Evolutionary conservation across 768 basidiomycete genomes (phyloP), one percentile per base, ranked within the genome.

Genomic region (Leucocoprinus leucothites): DNA sequence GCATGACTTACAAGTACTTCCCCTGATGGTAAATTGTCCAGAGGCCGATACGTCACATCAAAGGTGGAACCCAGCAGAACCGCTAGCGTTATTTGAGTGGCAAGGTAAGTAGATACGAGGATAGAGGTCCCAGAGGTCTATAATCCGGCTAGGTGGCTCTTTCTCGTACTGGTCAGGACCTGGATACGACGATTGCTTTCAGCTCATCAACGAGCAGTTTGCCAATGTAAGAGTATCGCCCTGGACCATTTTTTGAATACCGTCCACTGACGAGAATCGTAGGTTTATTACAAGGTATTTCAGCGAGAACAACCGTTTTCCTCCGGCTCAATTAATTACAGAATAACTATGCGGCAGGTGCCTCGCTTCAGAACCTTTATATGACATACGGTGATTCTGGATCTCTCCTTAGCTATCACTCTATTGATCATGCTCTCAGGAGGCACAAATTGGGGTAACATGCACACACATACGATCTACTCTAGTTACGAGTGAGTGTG

Each of bases 101-200:
- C 71, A 72, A 62, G 71, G 69, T 69, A 34, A 16, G 31, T 11
- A 31, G 31, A 5, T 31, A 31, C 31, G 31, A 31, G n/a, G n/a
- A 31, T 31, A 31, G 31, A 50, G 26, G 11, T 25, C 16, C 25
- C 25, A 24, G 45, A 26, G 13, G 16, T 11, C 14, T 25, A n/a
- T 25, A n/a, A 46, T 25, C 3, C 25, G 45, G 22, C 22, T n/a
- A 68, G 67, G 71, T 9, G 71, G 71, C 9, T 60, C 71, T 19
- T 71, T 72, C 58, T 71, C 71, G 7, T 72, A 72, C 54, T 72
- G 70, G 70, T 71, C 70, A 47, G 71, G 71, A 0, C 71, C 71
- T 1, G 67, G 67, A 4, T 72, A 72, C 51, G 61, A 65, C 19
- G 51, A 69, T 48, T 72, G 70, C 41, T 72, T 69, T 41, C 47